Percentiles rank a stretch among this genome's conserved stretches.
Evolutionary conservation across 2,329 filamentous ascomycete genomes (phyloP).

Genomic region (Penicillium italicum): DNA sequence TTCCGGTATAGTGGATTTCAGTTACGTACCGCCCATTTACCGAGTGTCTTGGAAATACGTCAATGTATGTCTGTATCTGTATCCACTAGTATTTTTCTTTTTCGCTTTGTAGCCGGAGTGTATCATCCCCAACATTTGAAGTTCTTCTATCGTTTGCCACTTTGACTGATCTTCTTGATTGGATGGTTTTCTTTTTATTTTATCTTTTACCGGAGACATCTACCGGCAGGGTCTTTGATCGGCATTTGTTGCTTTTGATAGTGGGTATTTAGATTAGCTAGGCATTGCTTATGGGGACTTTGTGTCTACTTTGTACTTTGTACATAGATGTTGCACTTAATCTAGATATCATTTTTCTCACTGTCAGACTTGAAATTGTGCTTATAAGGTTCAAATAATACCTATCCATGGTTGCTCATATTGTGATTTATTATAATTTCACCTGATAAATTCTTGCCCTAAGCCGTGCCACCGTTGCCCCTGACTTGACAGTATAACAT

Average conservation of each 20-base stretch:
- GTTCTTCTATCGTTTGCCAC: neutral
- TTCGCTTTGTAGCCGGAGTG: neutral
- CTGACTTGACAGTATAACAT: neutral
- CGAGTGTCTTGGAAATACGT: neutral
- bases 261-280: neutral
- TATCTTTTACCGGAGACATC: neutral
- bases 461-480: neutral
- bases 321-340: neutral
- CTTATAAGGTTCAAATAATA: neutral
- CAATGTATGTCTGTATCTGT: neutral
- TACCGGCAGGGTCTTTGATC: neutral
- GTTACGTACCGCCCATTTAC: neutral
- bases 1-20: neutral
- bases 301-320: neutral
- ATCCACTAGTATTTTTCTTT: slow-evolving; percentile 2
- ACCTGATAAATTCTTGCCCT: neutral
- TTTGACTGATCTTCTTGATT: neutral
- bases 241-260: neutral
- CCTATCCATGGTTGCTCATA: neutral
- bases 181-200: neutral
- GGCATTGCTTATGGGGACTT: neutral
- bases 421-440: neutral
- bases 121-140: neutral
- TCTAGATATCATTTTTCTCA: neutral
- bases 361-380: too few relatives aligned